Evolutionary conservation across 352 stramenopile species (phyloP).

Genomic region (Phytophthora pseudosyringae): DNA sequence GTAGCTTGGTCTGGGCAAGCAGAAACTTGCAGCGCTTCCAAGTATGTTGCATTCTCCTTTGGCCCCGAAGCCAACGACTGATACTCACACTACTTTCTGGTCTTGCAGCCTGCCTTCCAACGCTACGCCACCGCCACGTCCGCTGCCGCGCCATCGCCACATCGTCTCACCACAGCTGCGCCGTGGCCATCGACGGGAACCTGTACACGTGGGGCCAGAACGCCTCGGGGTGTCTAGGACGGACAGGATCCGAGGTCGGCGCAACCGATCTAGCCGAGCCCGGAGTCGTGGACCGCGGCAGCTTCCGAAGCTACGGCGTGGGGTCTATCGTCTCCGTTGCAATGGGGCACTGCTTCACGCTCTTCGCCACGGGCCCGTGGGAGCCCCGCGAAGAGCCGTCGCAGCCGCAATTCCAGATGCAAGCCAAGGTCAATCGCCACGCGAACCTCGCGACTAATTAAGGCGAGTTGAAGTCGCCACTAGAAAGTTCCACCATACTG

Average conservation of each 20-base stretch:
- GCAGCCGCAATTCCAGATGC: constrained; percentile 42
- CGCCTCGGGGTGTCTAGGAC: constrained; percentile 57
- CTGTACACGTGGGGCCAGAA: constrained; percentile 82
- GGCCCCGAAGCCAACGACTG: background rate
- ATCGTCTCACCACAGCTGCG: constrained; percentile 66
- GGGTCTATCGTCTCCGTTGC: constrained; percentile 62
- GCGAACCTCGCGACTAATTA: background rate
- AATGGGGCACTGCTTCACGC: constrained; percentile 60
- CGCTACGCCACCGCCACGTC: constrained; percentile 57
- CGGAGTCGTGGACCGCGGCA: constrained; percentile 46
- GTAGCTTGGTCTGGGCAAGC: constrained; percentile 71
- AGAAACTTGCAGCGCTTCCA: constrained; percentile 64
- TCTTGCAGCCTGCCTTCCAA: constrained; percentile 55
- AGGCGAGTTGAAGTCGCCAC: constrained; percentile 20
- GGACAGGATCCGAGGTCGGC: constrained; percentile 31
- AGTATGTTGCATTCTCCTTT: constrained; percentile 41
- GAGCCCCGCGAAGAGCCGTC: constrained; percentile 43
- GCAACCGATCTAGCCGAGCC: constrained; percentile 50
- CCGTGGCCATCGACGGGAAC: constrained; percentile 59
- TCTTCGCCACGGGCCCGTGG: constrained; percentile 63
- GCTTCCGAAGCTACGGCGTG: constrained; percentile 46
- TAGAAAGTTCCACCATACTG: constrained; percentile 11
- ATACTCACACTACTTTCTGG: background rate
- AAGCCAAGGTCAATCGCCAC: constrained; percentile 60
- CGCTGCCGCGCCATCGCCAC: constrained; percentile 53